Percentiles rank a stretch among this genome's conserved stretches.
These are phyloP conservation scores for Beauveria asiatica DNA, from an alignment of 2,329 filamentous ascomycete species.

Conservation along the genomic window DNA sequence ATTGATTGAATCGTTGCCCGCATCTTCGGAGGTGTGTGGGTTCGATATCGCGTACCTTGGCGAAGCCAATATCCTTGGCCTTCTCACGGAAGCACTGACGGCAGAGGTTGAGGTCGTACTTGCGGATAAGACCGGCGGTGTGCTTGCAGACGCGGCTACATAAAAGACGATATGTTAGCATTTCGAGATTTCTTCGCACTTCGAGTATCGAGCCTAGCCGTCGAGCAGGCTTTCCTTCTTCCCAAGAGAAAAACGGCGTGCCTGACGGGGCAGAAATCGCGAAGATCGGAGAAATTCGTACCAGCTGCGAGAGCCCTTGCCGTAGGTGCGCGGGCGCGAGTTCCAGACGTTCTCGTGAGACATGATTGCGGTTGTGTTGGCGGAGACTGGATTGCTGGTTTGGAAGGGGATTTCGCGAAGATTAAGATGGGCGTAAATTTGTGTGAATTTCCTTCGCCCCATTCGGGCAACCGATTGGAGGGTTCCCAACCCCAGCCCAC, in stretches of 20 bases:
- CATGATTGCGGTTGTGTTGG: slow-evolving; percentile 40
- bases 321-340: slow-evolving; percentile 93
- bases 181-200: slow-evolving; percentile 21
- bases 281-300: slow-evolving; percentile 41
- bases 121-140: slow-evolving; percentile 98
- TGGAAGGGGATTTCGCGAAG: slow-evolving; percentile 26
- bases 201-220: not conserved
- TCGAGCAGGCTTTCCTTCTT: not conserved
- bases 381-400: slow-evolving; percentile 19
- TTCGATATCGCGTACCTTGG: slow-evolving; percentile 46
- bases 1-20: not conserved
- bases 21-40: not conserved
- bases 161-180: slow-evolving; percentile 22
- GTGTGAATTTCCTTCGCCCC: slow-evolving; percentile 27
- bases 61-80: slow-evolving; percentile 63
- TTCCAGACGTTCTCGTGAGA: slow-evolving; percentile 96
- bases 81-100: slow-evolving; percentile 74
- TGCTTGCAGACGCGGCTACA: slow-evolving; percentile 69
- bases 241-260: not conserved
- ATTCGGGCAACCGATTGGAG: slow-evolving; percentile 26
- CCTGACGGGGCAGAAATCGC: not conserved
- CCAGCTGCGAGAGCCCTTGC: slow-evolving; percentile 92
- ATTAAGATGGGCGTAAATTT: slow-evolving; percentile 29
- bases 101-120: slow-evolving; percentile 93
- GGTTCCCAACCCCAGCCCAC: slow-evolving; percentile 29